These are phyloP conservation scores for Solanum arcanum DNA, from an alignment of 257 asterid genomes.

Conservation along the genomic window DNA sequence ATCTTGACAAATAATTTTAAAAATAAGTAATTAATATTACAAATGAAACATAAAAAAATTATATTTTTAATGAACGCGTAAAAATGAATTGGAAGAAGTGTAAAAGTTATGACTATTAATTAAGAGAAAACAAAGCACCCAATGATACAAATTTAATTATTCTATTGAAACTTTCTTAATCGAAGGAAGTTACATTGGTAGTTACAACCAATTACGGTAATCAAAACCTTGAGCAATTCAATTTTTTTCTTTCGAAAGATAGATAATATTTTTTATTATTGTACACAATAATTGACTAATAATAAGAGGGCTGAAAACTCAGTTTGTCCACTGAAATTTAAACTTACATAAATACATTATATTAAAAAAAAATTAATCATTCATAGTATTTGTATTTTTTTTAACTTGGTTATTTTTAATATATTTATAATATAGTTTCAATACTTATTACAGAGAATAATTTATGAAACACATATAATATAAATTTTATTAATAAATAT, in stretches of 20 bases:
- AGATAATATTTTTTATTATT: neutral
- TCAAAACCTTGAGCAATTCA: neutral
- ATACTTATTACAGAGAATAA: too few relatives aligned
- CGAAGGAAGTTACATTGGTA: neutral
- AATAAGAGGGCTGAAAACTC: neutral
- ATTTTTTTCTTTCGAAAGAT: neutral
- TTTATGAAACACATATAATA: too few relatives aligned
- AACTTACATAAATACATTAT: too few relatives aligned
- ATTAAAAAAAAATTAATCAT: too few relatives aligned
- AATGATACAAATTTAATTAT: neutral
- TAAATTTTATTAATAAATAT: too few relatives aligned
- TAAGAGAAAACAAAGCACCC: neutral
- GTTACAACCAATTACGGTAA: neutral
- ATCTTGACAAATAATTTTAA: neutral
- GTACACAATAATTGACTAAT: neutral
- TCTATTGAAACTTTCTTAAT: neutral
- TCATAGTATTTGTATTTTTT: rapidly evolving
- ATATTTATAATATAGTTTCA: too few relatives aligned
- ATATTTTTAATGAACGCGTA: neutral
- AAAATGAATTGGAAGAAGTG: too few relatives aligned
- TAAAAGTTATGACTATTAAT: too few relatives aligned
- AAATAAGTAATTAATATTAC: neutral
- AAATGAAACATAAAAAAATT: neutral
- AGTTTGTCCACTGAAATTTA: neutral
- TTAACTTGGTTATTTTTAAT: too few relatives aligned